A percentile compares a stretch with the other conserved stretches of the same genome.
These are phyloP conservation scores for Salix suchowensis DNA, from an alignment of 345 rosid species.

Conservation along the genomic window DNA sequence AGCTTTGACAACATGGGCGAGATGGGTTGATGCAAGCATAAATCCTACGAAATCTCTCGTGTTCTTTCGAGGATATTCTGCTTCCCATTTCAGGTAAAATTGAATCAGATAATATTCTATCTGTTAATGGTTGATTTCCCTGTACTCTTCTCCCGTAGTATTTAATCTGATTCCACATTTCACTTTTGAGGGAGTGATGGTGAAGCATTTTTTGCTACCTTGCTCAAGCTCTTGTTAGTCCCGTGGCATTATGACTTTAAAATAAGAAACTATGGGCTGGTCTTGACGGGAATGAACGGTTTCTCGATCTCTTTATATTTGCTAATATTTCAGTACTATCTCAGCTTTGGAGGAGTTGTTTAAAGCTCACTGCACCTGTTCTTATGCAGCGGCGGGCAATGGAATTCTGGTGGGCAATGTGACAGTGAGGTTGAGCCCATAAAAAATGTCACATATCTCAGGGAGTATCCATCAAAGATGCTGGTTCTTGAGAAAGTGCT, in stretches of 20 bases:
- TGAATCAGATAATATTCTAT: not conserved
- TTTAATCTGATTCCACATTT: not conserved
- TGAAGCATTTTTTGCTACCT: not conserved
- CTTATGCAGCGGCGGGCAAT: constrained; percentile 81
- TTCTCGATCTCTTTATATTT: not conserved
- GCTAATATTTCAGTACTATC: not conserved
- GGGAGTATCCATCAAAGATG: constrained; percentile 73
- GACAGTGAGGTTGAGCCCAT: constrained; percentile 81
- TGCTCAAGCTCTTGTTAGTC: not conserved
- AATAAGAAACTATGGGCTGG: not conserved
- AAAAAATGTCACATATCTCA: constrained; percentile 64
- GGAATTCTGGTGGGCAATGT: constrained; percentile 97
- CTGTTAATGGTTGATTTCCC: not conserved
- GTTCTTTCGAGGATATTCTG: constrained; percentile 89
- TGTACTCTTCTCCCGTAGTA: not conserved
- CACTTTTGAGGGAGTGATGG: not conserved
- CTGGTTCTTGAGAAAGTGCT: constrained; percentile 65
- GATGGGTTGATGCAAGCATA: constrained; percentile 82
- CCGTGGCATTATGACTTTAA: not conserved
- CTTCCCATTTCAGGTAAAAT: constrained; percentile 82
- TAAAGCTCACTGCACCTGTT: not conserved
- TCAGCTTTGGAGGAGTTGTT: not conserved
- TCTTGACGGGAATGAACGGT: not conserved
- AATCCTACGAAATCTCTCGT: constrained; percentile 63
- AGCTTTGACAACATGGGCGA: constrained; percentile 85